phyloP scores from a whole-genome alignment of 73 alveolate species.

The Paramecium primaurelia region DNA sequence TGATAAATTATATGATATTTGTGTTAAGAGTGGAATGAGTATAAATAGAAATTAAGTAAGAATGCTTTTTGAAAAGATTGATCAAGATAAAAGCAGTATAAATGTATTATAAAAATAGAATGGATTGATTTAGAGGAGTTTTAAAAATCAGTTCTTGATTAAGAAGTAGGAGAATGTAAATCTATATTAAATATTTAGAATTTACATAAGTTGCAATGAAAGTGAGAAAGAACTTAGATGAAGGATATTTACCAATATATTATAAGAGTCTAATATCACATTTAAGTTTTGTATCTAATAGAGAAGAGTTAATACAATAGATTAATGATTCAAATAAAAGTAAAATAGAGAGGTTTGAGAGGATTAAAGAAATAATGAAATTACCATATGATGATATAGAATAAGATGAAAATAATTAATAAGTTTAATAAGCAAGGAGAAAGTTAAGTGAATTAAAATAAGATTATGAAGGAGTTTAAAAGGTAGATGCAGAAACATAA shows the following conservation, averaged over 20 bases:
- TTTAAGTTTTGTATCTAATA: not conserved
- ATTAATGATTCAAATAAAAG: not conserved
- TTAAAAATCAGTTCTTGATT: slow-evolving; percentile 17
- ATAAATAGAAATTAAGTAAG: not conserved
- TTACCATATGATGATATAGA: slow-evolving; percentile 6
- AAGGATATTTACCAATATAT: not conserved
- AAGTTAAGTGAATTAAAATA: not conserved
- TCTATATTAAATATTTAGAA: not conserved
- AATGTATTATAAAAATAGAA: not conserved
- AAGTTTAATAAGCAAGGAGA: not conserved
- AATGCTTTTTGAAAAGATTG: slow-evolving; percentile 5
- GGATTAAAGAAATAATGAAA: not conserved
- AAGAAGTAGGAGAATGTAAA: slow-evolving; percentile 5
- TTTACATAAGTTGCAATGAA: not conserved
- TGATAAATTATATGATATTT: slow-evolving; percentile 1
- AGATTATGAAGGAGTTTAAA: not conserved
- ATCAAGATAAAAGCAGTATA: slow-evolving; percentile 8
- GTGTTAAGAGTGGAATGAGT: slow-evolving; percentile 13
- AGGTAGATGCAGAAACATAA: not conserved
- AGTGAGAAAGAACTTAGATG: not conserved
- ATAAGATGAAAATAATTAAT: not conserved
- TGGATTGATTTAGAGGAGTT: slow-evolving; percentile 3
- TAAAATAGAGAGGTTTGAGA: not conserved
- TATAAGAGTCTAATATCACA: not conserved
- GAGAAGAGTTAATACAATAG: not conserved